These are phyloP conservation scores for Yamadazyma olivae DNA, from an alignment of 805 yeast species.

Conservation along the genomic window DNA sequence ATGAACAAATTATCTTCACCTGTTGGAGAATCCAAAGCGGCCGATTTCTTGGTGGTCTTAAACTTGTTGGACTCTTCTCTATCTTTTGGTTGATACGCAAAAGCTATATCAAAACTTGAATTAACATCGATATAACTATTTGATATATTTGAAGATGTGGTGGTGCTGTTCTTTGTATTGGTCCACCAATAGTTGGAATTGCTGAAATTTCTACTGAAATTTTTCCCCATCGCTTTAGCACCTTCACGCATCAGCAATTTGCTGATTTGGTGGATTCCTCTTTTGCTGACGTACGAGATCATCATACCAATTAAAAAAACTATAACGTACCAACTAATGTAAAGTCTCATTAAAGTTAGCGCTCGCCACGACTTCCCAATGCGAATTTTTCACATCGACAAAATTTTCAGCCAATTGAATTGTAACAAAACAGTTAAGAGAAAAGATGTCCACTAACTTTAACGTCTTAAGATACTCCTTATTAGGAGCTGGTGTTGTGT, in stretches of 20 bases:
- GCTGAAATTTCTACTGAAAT: constrained; percentile 18
- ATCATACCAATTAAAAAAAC: too few relatives aligned
- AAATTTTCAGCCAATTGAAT: constrained; percentile 6
- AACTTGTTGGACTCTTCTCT: constrained; percentile 51
- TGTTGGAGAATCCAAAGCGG: constrained; percentile 47
- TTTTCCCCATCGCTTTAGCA: too few relatives aligned
- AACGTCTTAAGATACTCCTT: constrained; percentile 92
- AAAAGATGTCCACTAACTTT: constrained; percentile 24
- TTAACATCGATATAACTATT: constrained; percentile 7
- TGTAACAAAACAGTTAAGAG: background rate
- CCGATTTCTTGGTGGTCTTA: constrained; percentile 26
- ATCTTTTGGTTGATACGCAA: constrained; percentile 73
- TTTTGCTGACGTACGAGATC: too few relatives aligned
- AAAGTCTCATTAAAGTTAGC: too few relatives aligned
- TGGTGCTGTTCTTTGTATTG: constrained; percentile 6
- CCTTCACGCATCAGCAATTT: too few relatives aligned
- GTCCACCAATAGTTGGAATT: constrained; percentile 18
- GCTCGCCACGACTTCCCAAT: too few relatives aligned
- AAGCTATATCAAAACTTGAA: constrained; percentile 51
- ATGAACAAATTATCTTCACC: constrained; percentile 78
- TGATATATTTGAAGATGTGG: constrained; percentile 10
- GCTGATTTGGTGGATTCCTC: too few relatives aligned
- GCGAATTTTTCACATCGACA: too few relatives aligned
- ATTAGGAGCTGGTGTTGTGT: constrained; percentile 80
- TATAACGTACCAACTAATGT: too few relatives aligned